Conservation (phyloP, 2,329 filamentous ascomycete genomes). For the Mollisia scopiformis region DNA sequence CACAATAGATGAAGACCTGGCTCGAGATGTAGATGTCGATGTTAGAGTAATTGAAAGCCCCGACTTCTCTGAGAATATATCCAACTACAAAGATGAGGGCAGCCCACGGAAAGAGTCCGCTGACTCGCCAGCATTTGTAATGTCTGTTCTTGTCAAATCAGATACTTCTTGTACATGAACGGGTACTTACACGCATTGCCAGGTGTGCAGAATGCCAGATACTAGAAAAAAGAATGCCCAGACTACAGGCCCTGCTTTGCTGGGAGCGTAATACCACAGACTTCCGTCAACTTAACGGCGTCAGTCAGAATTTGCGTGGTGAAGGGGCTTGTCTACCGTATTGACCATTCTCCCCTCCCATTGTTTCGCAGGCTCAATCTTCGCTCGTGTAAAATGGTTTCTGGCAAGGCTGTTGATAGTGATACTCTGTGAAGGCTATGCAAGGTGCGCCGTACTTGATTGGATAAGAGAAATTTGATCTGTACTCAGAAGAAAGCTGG, state of each 20-base stretch:
- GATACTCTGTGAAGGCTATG: neutral
- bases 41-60: constrained; percentile 52
- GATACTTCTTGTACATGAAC: neutral
- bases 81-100: constrained; percentile 57
- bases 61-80: constrained; percentile 56
- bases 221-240: constrained; percentile 52
- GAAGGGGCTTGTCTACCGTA: constrained; percentile 21
- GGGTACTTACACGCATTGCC: constrained; percentile 54
- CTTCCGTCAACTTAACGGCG: constrained; percentile 35
- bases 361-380: constrained; percentile 1
- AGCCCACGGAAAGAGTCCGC: constrained; percentile 56
- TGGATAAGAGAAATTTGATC: neutral
- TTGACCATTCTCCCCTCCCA: constrained; percentile 31
- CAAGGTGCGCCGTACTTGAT: neutral
- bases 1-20: constrained; percentile 33
- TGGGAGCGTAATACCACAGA: constrained; percentile 54
- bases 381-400: neutral
- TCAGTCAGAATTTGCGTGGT: neutral
- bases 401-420: neutral
- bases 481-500: too few species aligned
- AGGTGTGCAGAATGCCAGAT: constrained; percentile 52
- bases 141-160: constrained; percentile 41
- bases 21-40: constrained; percentile 50
- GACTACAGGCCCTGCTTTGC: constrained; percentile 55
- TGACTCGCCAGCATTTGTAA: constrained; percentile 60